Evolutionary conservation across 192 early-diverging fungal genomes (phyloP).

Genomic region (Haplosporangium gracile): DNA sequence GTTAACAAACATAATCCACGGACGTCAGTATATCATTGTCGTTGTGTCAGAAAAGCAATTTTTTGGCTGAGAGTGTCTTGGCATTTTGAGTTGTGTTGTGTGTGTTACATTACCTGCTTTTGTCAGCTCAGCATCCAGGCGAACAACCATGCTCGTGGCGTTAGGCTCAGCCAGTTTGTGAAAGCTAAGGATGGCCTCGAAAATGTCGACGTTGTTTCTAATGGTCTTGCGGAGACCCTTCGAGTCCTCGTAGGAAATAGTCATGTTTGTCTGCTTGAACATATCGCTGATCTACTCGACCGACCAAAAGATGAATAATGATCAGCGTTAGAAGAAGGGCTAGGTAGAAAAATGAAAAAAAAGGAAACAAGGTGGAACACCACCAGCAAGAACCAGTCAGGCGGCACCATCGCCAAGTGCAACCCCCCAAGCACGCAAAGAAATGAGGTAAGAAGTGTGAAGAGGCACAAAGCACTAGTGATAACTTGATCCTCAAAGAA

Average conservation of each 20-base stretch:
- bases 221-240: conserved; percentile 21
- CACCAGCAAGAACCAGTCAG: not conserved
- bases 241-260: conserved; percentile 28
- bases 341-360: not conserved
- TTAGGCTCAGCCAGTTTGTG: conserved; percentile 16
- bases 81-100: not conserved
- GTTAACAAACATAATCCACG: not conserved
- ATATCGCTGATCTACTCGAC: conserved; percentile 30
- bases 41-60: not conserved
- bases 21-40: not conserved
- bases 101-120: conserved; percentile 1
- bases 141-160: conserved; percentile 33
- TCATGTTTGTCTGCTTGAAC: conserved; percentile 36
- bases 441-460: not conserved
- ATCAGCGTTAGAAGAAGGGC: not conserved
- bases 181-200: conserved; percentile 30
- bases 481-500: not conserved
- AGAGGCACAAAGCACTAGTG: not conserved
- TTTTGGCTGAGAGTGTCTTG: not conserved
- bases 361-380: conserved; percentile 4
- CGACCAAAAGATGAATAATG: not conserved
- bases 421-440: not conserved
- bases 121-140: conserved; percentile 34
- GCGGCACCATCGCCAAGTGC: not conserved
- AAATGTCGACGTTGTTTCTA: conserved; percentile 30